Evolutionary conservation across 768 basidiomycete species (phyloP), one percentile per base, ranked within the genome.

Genomic region (Xerocomellus intermedius): DNA sequence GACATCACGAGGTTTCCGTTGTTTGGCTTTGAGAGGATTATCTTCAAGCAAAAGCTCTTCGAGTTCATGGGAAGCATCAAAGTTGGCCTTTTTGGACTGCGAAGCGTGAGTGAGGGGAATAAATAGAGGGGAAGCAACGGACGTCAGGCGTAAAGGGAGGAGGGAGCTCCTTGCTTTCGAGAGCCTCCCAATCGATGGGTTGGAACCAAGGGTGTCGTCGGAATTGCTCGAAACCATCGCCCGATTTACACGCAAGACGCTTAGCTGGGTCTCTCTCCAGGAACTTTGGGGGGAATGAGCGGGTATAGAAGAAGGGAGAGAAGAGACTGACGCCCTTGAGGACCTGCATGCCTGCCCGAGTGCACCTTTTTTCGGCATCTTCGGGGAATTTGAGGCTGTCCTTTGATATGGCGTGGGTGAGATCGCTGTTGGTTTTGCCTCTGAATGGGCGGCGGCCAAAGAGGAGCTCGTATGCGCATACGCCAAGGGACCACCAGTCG

Each of bases 51-150:
- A 73, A 21, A 99, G 79, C 73, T 99, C 96, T 67, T 99, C 96
- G 35, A 99, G 76, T 72, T 99, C 96, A 66, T 98, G 95, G 13
- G 96, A 98, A 26, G 96, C 95, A 68, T 99, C 96, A 68, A 99
- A 99, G 72, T 99, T 98, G 30, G 96, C 94, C 73, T 97, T 97
- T 77, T 98, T 98, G n/a, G 87, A 86, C 95, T 98, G 66, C 6
- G 0, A 16, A 60, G 51, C n/a, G 53, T 55, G 52, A 48, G 50
- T 33, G 35, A 13, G 21, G 21, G 30, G 21, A 41, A 42, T n/a
- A n/a, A n/a, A n/a, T n/a, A n/a, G 21, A 43, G 16, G 33, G 10
- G n/a, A 50, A 55, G 37, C 14, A 35, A 77, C 84, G 61, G 68
- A 89, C 88, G 60, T 98, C 96, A 36, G 96, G 96, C 52, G 90